Conservation (phyloP, 2,329 filamentous ascomycete species). For the Trichoderma cornu-damae region DNA sequence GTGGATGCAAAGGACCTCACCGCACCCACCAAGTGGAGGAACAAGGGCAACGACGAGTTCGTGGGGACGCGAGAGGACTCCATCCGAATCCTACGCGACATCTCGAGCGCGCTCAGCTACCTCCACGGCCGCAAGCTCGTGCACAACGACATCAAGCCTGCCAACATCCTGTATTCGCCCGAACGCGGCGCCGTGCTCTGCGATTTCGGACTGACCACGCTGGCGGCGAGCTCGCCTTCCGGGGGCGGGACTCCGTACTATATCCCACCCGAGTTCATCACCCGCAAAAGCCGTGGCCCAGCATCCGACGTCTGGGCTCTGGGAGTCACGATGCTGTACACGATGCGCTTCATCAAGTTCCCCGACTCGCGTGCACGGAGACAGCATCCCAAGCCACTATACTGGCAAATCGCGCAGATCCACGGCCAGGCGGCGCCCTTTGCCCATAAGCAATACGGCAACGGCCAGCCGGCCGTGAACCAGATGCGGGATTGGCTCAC, state of each 20-base stretch:
- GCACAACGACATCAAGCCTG: conserved; percentile 60
- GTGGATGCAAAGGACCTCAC: conserved; percentile 53
- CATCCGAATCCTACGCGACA: conserved; percentile 49
- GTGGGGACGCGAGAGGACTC: conserved; percentile 46
- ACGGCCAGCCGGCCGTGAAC: conserved; percentile 39
- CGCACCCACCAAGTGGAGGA: conserved; percentile 46
- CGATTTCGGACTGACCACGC: conserved; percentile 55
- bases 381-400: conserved; percentile 46
- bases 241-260: conserved; percentile 58
- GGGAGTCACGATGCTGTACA: conserved; percentile 57
- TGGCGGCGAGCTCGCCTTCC: conserved; percentile 41
- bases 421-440: conserved; percentile 37
- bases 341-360: conserved; percentile 50
- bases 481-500: conserved; percentile 55
- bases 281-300: conserved; percentile 47
- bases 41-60: conserved; percentile 44
- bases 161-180: conserved; percentile 55
- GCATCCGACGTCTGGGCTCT: conserved; percentile 57
- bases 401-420: conserved; percentile 55
- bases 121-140: conserved; percentile 50
- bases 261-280: conserved; percentile 57
- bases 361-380: conserved; percentile 48
- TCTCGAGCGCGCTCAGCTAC: conserved; percentile 50
- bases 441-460: conserved; percentile 33
- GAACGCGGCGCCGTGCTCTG: conserved; percentile 56